Evolutionary conservation across 768 basidiomycete genomes (phyloP).

Genomic region (Boletellus sp.): DNA sequence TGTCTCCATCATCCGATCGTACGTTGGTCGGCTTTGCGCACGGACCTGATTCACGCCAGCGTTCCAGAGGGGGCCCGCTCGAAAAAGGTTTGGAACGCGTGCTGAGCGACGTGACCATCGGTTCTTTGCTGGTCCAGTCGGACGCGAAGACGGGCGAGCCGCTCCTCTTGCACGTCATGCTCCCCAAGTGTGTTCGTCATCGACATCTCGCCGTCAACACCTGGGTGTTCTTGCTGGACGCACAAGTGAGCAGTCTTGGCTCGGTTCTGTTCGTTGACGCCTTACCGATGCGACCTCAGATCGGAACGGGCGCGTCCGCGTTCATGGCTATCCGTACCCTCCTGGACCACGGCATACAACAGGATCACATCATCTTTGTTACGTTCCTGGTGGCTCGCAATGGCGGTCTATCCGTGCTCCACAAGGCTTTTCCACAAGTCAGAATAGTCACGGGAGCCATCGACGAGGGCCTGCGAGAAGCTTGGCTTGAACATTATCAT

Average conservation of each 20-base stretch:
- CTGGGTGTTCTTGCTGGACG: slow-evolving; percentile 87
- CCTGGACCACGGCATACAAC: slow-evolving; percentile 85
- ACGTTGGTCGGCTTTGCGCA: slow-evolving; percentile 28
- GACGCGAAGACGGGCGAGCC: slow-evolving; percentile 85
- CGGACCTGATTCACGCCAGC: slow-evolving; percentile 1
- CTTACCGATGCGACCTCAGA: slow-evolving; percentile 42
- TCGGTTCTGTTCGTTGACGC: neutral
- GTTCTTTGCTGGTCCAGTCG: slow-evolving; percentile 88
- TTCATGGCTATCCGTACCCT: slow-evolving; percentile 95
- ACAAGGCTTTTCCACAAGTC: slow-evolving; percentile 80
- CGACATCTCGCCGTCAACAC: slow-evolving; percentile 60
- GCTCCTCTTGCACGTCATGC: slow-evolving; percentile 72
- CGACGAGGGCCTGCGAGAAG: slow-evolving; percentile 73
- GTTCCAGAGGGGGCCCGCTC: slow-evolving; percentile 75
- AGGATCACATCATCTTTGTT: slow-evolving; percentile 84
- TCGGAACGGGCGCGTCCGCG: slow-evolving; percentile 88
- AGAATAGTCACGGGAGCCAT: slow-evolving; percentile 81
- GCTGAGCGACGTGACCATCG: slow-evolving; percentile 79
- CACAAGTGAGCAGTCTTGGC: slow-evolving; percentile 53
- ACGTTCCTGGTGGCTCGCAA: slow-evolving; percentile 83
- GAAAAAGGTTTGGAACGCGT: slow-evolving; percentile 90
- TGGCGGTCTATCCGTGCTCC: slow-evolving; percentile 75
- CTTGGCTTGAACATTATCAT: slow-evolving; percentile 60
- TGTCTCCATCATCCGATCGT: slow-evolving; percentile 87
- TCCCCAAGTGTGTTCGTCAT: slow-evolving; percentile 71